Base-by-base conservation (phyloP, 2,329 filamentous ascomycete species). In the Colletotrichum australisinense region DNA sequence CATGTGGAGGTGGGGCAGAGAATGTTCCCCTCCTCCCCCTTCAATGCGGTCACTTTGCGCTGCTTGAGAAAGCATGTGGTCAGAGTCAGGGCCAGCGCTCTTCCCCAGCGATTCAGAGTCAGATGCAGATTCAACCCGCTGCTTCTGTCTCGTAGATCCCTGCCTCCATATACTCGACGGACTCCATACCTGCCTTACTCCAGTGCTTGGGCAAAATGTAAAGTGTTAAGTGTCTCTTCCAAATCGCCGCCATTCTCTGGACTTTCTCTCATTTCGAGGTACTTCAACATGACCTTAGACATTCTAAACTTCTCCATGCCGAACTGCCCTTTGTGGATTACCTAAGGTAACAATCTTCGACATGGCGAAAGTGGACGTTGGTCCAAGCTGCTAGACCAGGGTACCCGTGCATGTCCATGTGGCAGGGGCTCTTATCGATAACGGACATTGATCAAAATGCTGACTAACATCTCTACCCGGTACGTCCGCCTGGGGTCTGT, bases 341-440 rank as follows among this genome's bases (percentile, higher is more conserved):
- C 9, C 32, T 22, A 16, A 42, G 11, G 22, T 26, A 24, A 26
- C 19, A 35, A 26, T 53, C 8, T 2, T 35, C 14, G 32, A 19
- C 30, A 49, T 49, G 42, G 19, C 42, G n/a, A 49, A n/a, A 49
- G 42, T 49, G 42, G 42, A 22, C 42, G 8, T 4, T 22, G 42
- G 42, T 49, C 11, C 22, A 28, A 24, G 14, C 14, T 3, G 8
- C n/a, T 2, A 52, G 28, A 42, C 42, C 35, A 28, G 42, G 32
- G 58, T 28, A 60, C 22, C 59, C 42, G 38, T 32, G 42, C 59
- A 14, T n/a, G 46, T n/a, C 19, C 1, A 28, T 4, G 11, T 42
- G n/a, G 46, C 57, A 52, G 52, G 30, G 59, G 32, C 32, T 22
- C 19, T 70, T 69, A 73, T 73, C 70, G 70, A 69, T 73, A 73